A percentile compares a stretch with the other conserved stretches of the same genome.
Evolutionary conservation across 1,284 basidiomycete species (phyloP).

Genomic region (Lignosus rhinocerotis): DNA sequence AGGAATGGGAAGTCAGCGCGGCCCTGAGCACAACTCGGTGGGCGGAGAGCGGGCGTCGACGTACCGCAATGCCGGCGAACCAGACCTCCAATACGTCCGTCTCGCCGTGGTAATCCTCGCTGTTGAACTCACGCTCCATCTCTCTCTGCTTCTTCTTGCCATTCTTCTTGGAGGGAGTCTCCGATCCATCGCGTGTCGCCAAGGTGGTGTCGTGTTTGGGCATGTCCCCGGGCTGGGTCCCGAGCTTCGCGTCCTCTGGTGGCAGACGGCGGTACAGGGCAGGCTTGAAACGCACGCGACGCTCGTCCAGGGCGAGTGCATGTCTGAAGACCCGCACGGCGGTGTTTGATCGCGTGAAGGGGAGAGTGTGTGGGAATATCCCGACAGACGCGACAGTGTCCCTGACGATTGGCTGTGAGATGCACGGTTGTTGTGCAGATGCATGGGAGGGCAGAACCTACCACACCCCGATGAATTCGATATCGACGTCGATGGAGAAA

Average conservation of each 20-base stretch:
- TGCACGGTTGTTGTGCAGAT: neutral
- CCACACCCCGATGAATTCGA: slow-evolving; percentile 58
- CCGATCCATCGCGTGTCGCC: slow-evolving; percentile 14
- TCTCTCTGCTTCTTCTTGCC: neutral
- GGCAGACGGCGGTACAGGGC: slow-evolving; percentile 38
- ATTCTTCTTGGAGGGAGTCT: neutral
- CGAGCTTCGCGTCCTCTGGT: slow-evolving; percentile 31
- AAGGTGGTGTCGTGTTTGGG: slow-evolving; percentile 32
- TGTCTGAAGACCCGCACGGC: slow-evolving; percentile 65
- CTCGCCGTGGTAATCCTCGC: slow-evolving; percentile 10
- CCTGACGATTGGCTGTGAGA: slow-evolving; percentile 24
- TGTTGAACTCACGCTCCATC: slow-evolving; percentile 2
- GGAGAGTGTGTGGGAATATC: slow-evolving; percentile 43
- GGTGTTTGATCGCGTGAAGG: slow-evolving; percentile 61
- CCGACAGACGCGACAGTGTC: slow-evolving; percentile 53
- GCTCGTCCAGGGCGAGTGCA: slow-evolving; percentile 68
- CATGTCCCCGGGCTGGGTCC: slow-evolving; percentile 48
- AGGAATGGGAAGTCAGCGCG: too few species aligned
- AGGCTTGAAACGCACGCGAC: slow-evolving; percentile 60
- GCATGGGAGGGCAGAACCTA: slow-evolving; percentile 20
- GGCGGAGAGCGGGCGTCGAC: slow-evolving; percentile 17
- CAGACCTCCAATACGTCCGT: slow-evolving; percentile 56
- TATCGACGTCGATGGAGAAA: slow-evolving; percentile 47
- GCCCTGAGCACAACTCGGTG: too few species aligned
- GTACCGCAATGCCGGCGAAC: slow-evolving; percentile 55